These are phyloP conservation scores for Proteromonas lacertae DNA, from an alignment of 352 stramenopile genomes.

Conservation along the genomic window DNA sequence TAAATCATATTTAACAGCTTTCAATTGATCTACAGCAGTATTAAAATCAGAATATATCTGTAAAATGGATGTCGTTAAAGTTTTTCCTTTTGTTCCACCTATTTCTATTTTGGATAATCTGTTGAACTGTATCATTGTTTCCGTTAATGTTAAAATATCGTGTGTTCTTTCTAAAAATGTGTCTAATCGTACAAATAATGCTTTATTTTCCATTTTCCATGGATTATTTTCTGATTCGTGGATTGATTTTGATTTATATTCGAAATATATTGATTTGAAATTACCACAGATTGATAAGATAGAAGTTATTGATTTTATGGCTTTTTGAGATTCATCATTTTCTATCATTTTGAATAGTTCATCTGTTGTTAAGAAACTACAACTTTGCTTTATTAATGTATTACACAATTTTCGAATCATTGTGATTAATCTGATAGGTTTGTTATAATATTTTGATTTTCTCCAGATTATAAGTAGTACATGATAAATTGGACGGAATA, in stretches of 20 bases:
- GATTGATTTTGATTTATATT: conserved; percentile 44
- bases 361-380: conserved; percentile 24
- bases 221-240: conserved; percentile 33
- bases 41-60: conserved; percentile 48
- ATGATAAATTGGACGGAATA: conserved; percentile 44
- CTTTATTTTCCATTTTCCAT: conserved; percentile 55
- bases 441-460: conserved; percentile 51
- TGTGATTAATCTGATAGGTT: conserved; percentile 33
- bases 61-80: conserved; percentile 37
- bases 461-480: conserved; percentile 52
- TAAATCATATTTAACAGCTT: conserved; percentile 36
- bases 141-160: conserved; percentile 40
- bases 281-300: conserved; percentile 33
- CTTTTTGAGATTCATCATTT: conserved; percentile 21
- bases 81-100: conserved; percentile 56
- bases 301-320: conserved; percentile 1
- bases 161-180: conserved; percentile 53
- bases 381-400: conserved; percentile 33
- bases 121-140: conserved; percentile 46
- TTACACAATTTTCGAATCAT: conserved; percentile 47
- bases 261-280: conserved; percentile 58
- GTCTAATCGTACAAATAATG: conserved; percentile 45
- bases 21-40: conserved; percentile 22
- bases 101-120: conserved; percentile 47
- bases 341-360: conserved; percentile 36